Percentiles rank a stretch among this genome's conserved stretches.
Evolutionary conservation across 2,329 filamentous ascomycete genomes (phyloP).

Genomic region (Drechmeria coniospora): DNA sequence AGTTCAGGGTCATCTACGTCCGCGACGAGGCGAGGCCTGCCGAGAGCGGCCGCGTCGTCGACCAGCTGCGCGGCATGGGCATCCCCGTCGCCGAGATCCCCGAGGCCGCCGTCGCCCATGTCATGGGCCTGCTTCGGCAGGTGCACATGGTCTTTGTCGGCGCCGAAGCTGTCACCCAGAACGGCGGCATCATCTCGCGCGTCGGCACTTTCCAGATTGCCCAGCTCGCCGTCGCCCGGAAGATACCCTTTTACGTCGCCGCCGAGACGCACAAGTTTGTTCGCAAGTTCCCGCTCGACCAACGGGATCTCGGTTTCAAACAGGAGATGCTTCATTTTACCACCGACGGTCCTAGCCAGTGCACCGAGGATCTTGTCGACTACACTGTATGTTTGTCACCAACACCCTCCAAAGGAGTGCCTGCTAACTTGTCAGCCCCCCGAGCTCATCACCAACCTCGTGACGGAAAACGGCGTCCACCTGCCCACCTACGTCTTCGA

Average conservation of each 20-base stretch:
- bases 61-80: constrained; percentile 53
- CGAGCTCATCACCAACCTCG: constrained; percentile 53
- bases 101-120: constrained; percentile 59
- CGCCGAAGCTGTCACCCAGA: constrained; percentile 80
- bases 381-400: constrained; percentile 51
- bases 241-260: constrained; percentile 77
- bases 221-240: constrained; percentile 51
- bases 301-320: constrained; percentile 64
- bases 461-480: constrained; percentile 61
- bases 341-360: constrained; percentile 30
- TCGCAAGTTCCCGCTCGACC: constrained; percentile 65
- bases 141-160: constrained; percentile 55
- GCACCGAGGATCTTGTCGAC: constrained; percentile 45
- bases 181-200: constrained; percentile 80
- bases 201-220: constrained; percentile 81
- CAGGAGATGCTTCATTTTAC: constrained; percentile 65
- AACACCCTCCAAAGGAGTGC: too few relatives aligned
- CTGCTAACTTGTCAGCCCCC: too few relatives aligned
- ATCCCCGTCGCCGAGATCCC: constrained; percentile 57
- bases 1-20: constrained; percentile 77
- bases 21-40: constrained; percentile 36
- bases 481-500: constrained; percentile 56
- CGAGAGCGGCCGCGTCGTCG: constrained; percentile 58
- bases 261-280: constrained; percentile 97
- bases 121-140: constrained; percentile 37